phyloP scores from a whole-genome alignment of 2,329 filamentous ascomycete genomes.

The Pyrenophora seminiperda region DNA sequence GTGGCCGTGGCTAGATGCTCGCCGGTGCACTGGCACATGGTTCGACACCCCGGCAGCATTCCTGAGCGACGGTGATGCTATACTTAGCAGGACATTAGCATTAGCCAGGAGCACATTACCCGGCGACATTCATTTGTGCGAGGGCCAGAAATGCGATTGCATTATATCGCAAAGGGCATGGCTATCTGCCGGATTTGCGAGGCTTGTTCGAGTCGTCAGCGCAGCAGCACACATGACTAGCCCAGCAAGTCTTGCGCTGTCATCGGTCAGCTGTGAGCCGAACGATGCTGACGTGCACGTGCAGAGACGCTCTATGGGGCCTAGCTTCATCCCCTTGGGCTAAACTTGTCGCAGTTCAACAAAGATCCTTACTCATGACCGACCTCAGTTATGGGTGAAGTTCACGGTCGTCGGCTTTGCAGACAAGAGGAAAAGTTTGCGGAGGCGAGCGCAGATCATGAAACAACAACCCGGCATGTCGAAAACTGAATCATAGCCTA shows the following conservation, averaged over 20 bases:
- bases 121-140: slow-evolving; percentile 2
- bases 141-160: slow-evolving; percentile 6
- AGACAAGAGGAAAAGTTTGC: slow-evolving; percentile 2
- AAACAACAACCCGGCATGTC: slow-evolving; percentile 9
- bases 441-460: slow-evolving; percentile 16
- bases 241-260: slow-evolving; percentile 5
- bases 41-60: slow-evolving; percentile 7
- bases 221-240: slow-evolving; percentile 3
- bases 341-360: slow-evolving; percentile 25
- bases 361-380: slow-evolving; percentile 13
- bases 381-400: slow-evolving; percentile 3
- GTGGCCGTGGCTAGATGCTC: neutral
- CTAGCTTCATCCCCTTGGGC: slow-evolving; percentile 10
- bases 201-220: slow-evolving; percentile 6
- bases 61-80: slow-evolving; percentile 2
- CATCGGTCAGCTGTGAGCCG: slow-evolving; percentile 17
- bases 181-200: slow-evolving; percentile 6
- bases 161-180: slow-evolving; percentile 4
- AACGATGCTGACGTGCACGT: slow-evolving; percentile 22
- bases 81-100: slow-evolving; percentile 1
- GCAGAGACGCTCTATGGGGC: slow-evolving; percentile 7
- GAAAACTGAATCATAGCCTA: too few species aligned
- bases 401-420: neutral
- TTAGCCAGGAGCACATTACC: slow-evolving; percentile 4
- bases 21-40: slow-evolving; percentile 12